phyloP scores from a whole-genome alignment of 2,329 filamentous ascomycete species.

The Madurella fahalii region DNA sequence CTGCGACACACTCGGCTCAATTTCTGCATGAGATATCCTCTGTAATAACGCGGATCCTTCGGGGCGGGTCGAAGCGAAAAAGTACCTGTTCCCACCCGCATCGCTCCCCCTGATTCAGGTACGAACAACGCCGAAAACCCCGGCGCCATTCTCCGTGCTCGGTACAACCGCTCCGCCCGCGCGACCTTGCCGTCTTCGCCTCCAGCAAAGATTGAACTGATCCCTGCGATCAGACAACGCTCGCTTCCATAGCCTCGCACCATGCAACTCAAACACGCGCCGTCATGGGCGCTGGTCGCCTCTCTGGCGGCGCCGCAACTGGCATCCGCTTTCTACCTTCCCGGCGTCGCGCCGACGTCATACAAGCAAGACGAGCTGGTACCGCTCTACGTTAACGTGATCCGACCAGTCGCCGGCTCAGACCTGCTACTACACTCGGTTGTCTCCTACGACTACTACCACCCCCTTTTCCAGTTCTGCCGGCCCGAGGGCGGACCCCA shows the following conservation, averaged over 20 bases:
- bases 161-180: neutral
- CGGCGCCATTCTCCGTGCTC: neutral
- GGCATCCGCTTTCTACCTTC: slow-evolving; percentile 83
- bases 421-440: slow-evolving; percentile 84
- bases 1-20: neutral
- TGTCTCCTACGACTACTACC: slow-evolving; percentile 95
- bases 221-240: neutral
- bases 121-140: neutral
- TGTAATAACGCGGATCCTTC: slow-evolving; percentile 11
- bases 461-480: slow-evolving; percentile 84
- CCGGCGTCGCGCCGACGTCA: slow-evolving; percentile 88
- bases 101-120: neutral
- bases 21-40: slow-evolving; percentile 10
- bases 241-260: slow-evolving; percentile 10
- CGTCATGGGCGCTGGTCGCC: slow-evolving; percentile 46
- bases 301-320: slow-evolving; percentile 50
- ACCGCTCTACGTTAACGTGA: slow-evolving; percentile 85
- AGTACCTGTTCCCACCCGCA: neutral
- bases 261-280: slow-evolving; percentile 47
- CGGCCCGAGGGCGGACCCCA: slow-evolving; percentile 70
- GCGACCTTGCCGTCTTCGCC: neutral
- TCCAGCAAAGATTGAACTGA: no score
- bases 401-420: slow-evolving; percentile 76
- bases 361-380: slow-evolving; percentile 78
- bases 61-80: slow-evolving; percentile 10